Evolutionary conservation across 805 yeast genomes (phyloP), one percentile per base, ranked within the genome.

Genomic region (Peterozyma toletana): DNA sequence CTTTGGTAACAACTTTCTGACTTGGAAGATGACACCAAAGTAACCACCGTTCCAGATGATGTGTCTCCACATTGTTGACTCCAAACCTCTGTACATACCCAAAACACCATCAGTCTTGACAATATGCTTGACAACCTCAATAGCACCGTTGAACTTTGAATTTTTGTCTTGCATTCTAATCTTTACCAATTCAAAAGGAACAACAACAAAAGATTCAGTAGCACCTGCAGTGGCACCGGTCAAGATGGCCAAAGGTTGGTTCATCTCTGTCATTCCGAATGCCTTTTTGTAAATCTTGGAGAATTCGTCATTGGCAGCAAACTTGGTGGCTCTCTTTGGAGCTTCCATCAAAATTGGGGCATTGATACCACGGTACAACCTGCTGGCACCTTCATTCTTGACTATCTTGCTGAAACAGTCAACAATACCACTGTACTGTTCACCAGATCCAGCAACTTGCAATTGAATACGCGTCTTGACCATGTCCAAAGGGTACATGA

Each of bases 191-290:
- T 93, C 99, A 60, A 93, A 93, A 14, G 99, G 99, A 36, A 93
- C 98, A 44, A 93, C 98, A 37, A 93, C 96, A 60, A 90, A 88
- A 2, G 96, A 79, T 64, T 93, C 99, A 38, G 90, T 83, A 34
- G 96, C 95, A 70, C 99, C 99, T 7, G 99, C 99, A 47, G 95
- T 85, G 33, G 98, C 97, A 68, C 99, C 99, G 36, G 96, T 86
- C 53, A 91, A 71, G 44, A 93, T 70, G 2, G 97, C 88, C 58
- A 93, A 70, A 9, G 85, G 79, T 67, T 91, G 98, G 50, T 71
- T 86, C 78, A 85, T 75, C 50, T 75, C 63, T 9, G 71, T 62
- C 38, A 85, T 73, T 42, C 87, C 95, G 61, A 90, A 88, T 16
- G 68, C 60, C 30, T 71, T 70, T 53, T 78, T 78, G 75, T 89